Conservation (phyloP, 192 early-diverging fungal species). For the Gonapodya prolifera region DNA sequence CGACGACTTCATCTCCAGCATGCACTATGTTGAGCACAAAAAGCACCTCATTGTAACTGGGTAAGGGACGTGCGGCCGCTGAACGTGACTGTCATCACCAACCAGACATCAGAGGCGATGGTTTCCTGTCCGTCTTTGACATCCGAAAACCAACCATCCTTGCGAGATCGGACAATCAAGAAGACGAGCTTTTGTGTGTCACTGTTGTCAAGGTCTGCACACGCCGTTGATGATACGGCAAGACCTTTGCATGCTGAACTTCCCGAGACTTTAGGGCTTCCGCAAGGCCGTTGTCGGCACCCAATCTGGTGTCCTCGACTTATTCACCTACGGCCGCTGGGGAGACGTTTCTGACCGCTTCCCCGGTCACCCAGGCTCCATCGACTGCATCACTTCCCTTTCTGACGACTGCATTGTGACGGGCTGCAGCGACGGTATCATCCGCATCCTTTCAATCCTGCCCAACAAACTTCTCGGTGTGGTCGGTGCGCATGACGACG, state of each 20-base stretch:
- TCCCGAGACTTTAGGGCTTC: conserved; percentile 7
- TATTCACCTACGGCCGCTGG: conserved; percentile 87
- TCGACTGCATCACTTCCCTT: conserved; percentile 74
- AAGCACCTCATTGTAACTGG: conserved; percentile 68
- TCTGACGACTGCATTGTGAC: conserved; percentile 77
- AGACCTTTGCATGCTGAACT: conserved; percentile 2
- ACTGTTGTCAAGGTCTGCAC: conserved; percentile 43
- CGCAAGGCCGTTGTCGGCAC: conserved; percentile 80
- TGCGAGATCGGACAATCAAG: conserved; percentile 83
- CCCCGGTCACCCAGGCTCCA: conserved; percentile 82
- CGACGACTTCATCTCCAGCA: conserved; percentile 84
- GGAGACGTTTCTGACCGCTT: conserved; percentile 88
- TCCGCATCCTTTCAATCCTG: conserved; percentile 69
- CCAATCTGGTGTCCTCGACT: conserved; percentile 72
- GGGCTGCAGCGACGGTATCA: conserved; percentile 84
- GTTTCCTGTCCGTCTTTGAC: conserved; percentile 81
- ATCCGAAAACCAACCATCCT: conserved; percentile 74
- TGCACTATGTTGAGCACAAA: conserved; percentile 53
- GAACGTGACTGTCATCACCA: neutral
- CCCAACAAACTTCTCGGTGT: conserved; percentile 87
- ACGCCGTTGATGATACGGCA: neutral
- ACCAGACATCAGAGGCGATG: conserved; percentile 57
- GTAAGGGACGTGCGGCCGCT: conserved; percentile 11
- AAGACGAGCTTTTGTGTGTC: conserved; percentile 87
- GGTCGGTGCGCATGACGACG: conserved; percentile 74